Evolutionary conservation across 2,329 filamentous ascomycete species (phyloP).

Genomic region (Verticillium alfalfae): DNA sequence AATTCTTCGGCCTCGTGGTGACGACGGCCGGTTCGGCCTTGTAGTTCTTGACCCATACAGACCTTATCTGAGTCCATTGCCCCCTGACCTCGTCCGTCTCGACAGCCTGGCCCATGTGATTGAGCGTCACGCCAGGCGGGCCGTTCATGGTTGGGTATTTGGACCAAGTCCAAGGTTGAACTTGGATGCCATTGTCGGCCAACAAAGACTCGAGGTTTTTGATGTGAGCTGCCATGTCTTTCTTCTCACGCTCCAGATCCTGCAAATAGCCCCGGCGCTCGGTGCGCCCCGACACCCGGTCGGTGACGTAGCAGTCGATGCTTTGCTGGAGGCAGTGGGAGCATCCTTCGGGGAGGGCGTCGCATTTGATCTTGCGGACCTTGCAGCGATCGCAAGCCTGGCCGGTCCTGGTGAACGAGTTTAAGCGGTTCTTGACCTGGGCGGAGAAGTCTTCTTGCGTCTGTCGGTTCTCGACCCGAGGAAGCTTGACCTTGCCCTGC

Average conservation of each 20-base stretch:
- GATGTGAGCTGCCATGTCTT: slow-evolving; percentile 61
- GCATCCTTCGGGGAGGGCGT: slow-evolving; percentile 74
- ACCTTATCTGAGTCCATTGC: slow-evolving; percentile 24
- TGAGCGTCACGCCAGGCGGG: slow-evolving; percentile 16
- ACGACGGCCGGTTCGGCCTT: slow-evolving; percentile 9
- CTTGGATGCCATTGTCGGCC: slow-evolving; percentile 53
- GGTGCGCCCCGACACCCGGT: slow-evolving; percentile 78
- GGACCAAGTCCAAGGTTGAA: slow-evolving; percentile 40
- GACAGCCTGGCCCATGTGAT: slow-evolving; percentile 17
- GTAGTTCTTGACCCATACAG: slow-evolving; percentile 27
- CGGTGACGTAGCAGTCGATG: slow-evolving; percentile 77
- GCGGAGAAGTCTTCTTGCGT: slow-evolving; percentile 44
- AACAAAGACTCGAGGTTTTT: slow-evolving; percentile 64
- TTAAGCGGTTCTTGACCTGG: slow-evolving; percentile 50
- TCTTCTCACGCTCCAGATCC: slow-evolving; percentile 67
- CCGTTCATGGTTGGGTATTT: slow-evolving; percentile 9
- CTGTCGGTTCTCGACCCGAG: slow-evolving; percentile 37
- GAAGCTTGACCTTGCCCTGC: slow-evolving; percentile 38
- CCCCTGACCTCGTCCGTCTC: slow-evolving; percentile 16
- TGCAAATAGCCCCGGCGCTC: slow-evolving; percentile 74
- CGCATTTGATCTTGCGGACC: slow-evolving; percentile 83
- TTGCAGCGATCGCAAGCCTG: slow-evolving; percentile 89
- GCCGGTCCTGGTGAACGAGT: slow-evolving; percentile 60
- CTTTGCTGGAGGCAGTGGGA: slow-evolving; percentile 74
- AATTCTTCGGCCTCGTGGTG: slow-evolving; percentile 13